Evolutionary conservation across 73 alveolate species (phyloP), one percentile per base, ranked within the genome.

Genomic region (Stentor roeselii): DNA sequence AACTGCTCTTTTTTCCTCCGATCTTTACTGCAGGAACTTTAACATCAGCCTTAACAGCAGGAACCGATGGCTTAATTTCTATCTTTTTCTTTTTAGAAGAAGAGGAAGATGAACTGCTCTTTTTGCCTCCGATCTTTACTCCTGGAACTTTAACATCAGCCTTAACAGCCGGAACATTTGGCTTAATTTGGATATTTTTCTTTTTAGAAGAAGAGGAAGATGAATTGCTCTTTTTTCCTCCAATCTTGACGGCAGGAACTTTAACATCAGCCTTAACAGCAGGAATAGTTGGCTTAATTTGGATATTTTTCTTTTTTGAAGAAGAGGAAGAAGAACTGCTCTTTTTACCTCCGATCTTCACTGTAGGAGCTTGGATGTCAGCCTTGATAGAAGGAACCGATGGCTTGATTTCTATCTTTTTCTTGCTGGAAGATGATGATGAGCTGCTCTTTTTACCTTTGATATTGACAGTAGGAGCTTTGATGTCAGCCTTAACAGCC

Each of bases 351-450:
- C n/a, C n/a, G n/a, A n/a, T n/a, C n/a, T n/a, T n/a, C n/a, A n/a
- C n/a, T n/a, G n/a, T n/a, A n/a, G n/a, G n/a, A n/a, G n/a, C n/a
- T n/a, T n/a, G n/a, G n/a, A n/a, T n/a, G n/a, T n/a, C n/a, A n/a
- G n/a, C n/a, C n/a, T n/a, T n/a, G n/a, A n/a, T n/a, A n/a, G n/a
- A n/a, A n/a, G n/a, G n/a, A n/a, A n/a, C n/a, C n/a, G n/a, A n/a
- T n/a, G n/a, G n/a, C n/a, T n/a, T n/a, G 74, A n/a, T 31, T 58
- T n/a, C 74, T 58, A 21, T 58, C 74, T 58, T 58, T 58, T 58
- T 58, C 2, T 31, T 31, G 74, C 74, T 58, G 74, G 15, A n/a
- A 2, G 35, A 21, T 58, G 74, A 58, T 58, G 74, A 58, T 0
- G 74, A 58, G 2, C 35, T 21, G 15, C 74, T 31, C 27, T 58